Evolutionary conservation across 768 basidiomycete genomes (phyloP), one percentile per base, ranked within the genome.

Genomic region (Phlegmacium glaucopus): DNA sequence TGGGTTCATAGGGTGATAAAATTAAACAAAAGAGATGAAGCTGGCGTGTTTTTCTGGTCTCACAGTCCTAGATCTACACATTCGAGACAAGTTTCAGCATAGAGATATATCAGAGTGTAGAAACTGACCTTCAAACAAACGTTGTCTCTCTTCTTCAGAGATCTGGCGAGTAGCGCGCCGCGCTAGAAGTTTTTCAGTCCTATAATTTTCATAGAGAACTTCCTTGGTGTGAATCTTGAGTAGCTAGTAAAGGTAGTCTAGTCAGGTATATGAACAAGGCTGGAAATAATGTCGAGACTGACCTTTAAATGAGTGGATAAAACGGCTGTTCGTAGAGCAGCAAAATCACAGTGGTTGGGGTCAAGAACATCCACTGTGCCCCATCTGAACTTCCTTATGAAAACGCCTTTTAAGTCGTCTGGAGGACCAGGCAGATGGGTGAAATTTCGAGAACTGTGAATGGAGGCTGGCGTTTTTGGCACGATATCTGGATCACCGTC

Each of bases 161-260:
- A 92, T 90, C 53, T 82, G 78, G 56, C 78, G 77, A 16, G 90
- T 92, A 16, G 87, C 90, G 53, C 91, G 85, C 54, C 89, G 79
- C 38, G 88, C 90, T 15, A 94, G 80, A 47, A 94, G 78, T 67
- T 92, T 92, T 72, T 93, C 91, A 1, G 90, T 94, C 60, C 94
- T 77, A 67, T 86, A 97, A 58, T 85, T 85, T 73, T 97, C 94
- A 64, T 97, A 97, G 66, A 94, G 68, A 47, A 92, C 88, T 63
- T 95, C 90, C 57, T 85, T 85, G 27, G 93, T 94, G 48, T 82
- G 83, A 38, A 73, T 79, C 70, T 90, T 92, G 50, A 95, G 74
- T 58, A 87, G 74, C 90, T 93, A 61, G 17, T n/a, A 30, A 37
- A 27, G 17, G 17, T 17, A 43, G 22, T 26, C n/a, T n/a, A 22